phyloP scores from a whole-genome alignment of 2,329 filamentous ascomycete species.

The Lecanosticta acicola region DNA sequence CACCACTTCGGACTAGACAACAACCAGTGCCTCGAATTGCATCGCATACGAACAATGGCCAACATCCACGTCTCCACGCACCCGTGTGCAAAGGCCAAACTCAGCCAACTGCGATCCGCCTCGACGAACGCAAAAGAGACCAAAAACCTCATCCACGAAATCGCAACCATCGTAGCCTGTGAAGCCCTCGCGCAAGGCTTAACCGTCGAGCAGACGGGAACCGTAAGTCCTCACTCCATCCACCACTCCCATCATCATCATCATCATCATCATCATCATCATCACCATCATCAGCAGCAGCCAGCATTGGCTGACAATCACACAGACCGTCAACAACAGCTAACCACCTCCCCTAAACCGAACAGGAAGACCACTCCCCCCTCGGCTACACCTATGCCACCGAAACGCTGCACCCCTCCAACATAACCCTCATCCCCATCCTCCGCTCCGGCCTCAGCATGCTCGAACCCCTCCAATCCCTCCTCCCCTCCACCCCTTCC shows the following conservation, averaged over 20 bases:
- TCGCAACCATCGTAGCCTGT: slow-evolving; percentile 72
- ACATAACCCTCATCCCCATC: slow-evolving; percentile 81
- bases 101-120: slow-evolving; percentile 78
- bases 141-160: slow-evolving; percentile 78
- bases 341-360: slow-evolving; percentile 4
- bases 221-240: slow-evolving; percentile 48
- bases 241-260: too few relatives aligned
- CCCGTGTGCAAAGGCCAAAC: slow-evolving; percentile 80
- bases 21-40: too few relatives aligned
- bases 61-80: slow-evolving; percentile 74
- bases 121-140: slow-evolving; percentile 67
- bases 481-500: slow-evolving; percentile 61
- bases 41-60: too few relatives aligned
- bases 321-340: slow-evolving; percentile 6
- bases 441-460: slow-evolving; percentile 87
- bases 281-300: too few relatives aligned
- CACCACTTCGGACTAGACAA: too few relatives aligned
- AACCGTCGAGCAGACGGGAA: slow-evolving; percentile 52
- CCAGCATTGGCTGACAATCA: slow-evolving; percentile 20
- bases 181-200: slow-evolving; percentile 70
- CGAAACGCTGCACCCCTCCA: slow-evolving; percentile 56
- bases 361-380: slow-evolving; percentile 64
- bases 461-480: slow-evolving; percentile 77
- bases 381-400: slow-evolving; percentile 71
- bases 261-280: too few relatives aligned